Conservation (phyloP, 192 early-diverging fungal species). For the Jimgerdemannia lactiflua region DNA sequence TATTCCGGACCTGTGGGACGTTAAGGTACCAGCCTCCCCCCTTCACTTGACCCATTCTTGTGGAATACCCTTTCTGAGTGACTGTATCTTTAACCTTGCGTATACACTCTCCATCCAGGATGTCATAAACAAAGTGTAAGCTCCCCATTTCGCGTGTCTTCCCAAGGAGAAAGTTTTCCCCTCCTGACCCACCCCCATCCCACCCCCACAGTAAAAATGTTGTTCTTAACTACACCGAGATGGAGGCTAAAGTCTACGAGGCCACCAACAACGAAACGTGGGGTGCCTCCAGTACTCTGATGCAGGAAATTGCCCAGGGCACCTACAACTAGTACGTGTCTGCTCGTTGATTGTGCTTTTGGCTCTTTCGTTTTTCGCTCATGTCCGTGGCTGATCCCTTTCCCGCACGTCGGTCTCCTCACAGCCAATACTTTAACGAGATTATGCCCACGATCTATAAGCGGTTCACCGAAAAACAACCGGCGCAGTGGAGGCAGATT, state of each 20-base stretch:
- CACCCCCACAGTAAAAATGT: slow-evolving; percentile 61
- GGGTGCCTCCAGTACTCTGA: slow-evolving; percentile 92
- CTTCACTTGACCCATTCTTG: neutral
- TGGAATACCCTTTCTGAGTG: too few relatives aligned
- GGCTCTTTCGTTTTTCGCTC: neutral
- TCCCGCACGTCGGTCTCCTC: neutral
- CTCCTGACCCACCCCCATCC: neutral
- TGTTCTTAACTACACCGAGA: slow-evolving; percentile 92
- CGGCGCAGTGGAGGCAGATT: slow-evolving; percentile 88
- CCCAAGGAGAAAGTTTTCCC: neutral
- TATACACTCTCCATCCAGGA: slow-evolving; percentile 12
- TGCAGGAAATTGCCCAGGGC: slow-evolving; percentile 92
- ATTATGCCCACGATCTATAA: slow-evolving; percentile 94
- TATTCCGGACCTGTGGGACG: slow-evolving; percentile 39
- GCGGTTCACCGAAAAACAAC: slow-evolving; percentile 80
- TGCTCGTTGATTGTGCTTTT: neutral
- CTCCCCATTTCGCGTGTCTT: neutral
- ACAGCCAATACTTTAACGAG: slow-evolving; percentile 89
- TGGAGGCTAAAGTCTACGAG: slow-evolving; percentile 89
- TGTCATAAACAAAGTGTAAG: slow-evolving; percentile 42
- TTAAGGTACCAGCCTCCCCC: slow-evolving; percentile 20
- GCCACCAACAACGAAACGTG: slow-evolving; percentile 93
- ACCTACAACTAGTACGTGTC: slow-evolving; percentile 74
- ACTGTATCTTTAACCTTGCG: too few relatives aligned
- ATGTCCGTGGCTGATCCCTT: neutral